Conservation (phyloP, 2,329 filamentous ascomycete species). For the Penicillium sp. region DNA sequence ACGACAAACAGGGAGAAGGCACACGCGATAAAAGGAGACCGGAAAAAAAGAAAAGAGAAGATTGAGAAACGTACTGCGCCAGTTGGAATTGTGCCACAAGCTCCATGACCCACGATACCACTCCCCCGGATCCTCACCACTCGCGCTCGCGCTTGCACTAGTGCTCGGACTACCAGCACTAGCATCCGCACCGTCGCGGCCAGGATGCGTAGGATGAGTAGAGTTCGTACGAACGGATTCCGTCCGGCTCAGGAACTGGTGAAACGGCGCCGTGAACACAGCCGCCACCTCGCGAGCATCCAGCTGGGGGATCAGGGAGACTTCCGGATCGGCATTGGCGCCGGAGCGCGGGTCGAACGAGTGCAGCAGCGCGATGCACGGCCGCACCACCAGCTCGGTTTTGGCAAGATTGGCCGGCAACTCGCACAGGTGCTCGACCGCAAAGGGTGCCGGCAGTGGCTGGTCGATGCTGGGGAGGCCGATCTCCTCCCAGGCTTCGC, state of each 20-base stretch:
- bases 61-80: constrained; percentile 53
- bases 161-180: too few relatives aligned
- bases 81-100: constrained; percentile 71
- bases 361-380: constrained; percentile 75
- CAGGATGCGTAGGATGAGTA: too few relatives aligned
- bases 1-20: constrained; percentile 4
- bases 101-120: constrained; percentile 89
- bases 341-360: constrained; percentile 51
- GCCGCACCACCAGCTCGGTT: constrained; percentile 70
- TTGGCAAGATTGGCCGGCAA: constrained; percentile 73
- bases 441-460: constrained; percentile 71
- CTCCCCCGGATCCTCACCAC: constrained; percentile 47
- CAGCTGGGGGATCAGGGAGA: constrained; percentile 71
- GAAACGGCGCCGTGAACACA: constrained; percentile 86
- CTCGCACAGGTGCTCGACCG: constrained; percentile 81
- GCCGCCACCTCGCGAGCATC: constrained; percentile 90
- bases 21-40: neutral
- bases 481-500: constrained; percentile 91
- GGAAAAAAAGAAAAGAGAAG: constrained; percentile 1
- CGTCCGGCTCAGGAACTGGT: constrained; percentile 71
- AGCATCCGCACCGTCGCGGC: too few relatives aligned
- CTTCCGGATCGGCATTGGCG: constrained; percentile 57
- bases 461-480: constrained; percentile 71
- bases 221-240: too few relatives aligned
- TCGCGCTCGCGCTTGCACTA: too few relatives aligned